These are phyloP conservation scores for Geotrichum macrosporum DNA, from an alignment of 1,139 yeast genomes.

Conservation along the genomic window DNA sequence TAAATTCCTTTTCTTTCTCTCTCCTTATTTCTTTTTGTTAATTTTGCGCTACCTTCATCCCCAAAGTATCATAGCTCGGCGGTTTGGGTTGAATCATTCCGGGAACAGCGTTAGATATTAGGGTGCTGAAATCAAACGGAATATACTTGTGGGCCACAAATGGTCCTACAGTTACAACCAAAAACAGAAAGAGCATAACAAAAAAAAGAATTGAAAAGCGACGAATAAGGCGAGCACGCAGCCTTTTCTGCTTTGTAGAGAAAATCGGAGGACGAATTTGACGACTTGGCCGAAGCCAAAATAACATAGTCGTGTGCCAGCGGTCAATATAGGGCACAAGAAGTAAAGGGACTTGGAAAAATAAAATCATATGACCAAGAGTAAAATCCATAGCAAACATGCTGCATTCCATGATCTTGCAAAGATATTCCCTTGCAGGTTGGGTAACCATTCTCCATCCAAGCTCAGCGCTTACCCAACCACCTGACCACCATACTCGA, in stretches of 20 bases:
- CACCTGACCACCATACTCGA: slow-evolving; percentile 84
- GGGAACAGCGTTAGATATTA: slow-evolving; percentile 20
- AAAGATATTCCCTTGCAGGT: slow-evolving; percentile 62
- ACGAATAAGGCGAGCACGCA: slow-evolving; percentile 40
- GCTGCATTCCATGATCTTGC: slow-evolving; percentile 65
- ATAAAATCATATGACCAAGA: slow-evolving; percentile 59
- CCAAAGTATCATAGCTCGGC: slow-evolving; percentile 18
- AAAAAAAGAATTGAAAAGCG: slow-evolving; percentile 46
- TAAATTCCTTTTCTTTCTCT: not conserved
- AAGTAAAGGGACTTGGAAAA: slow-evolving; percentile 57
- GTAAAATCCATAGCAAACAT: slow-evolving; percentile 68
- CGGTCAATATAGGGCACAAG: slow-evolving; percentile 67
- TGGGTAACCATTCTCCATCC: slow-evolving; percentile 60
- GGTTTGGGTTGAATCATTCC: slow-evolving; percentile 27
- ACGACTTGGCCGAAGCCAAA: slow-evolving; percentile 71
- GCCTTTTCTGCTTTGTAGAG: slow-evolving; percentile 38
- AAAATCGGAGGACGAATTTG: slow-evolving; percentile 47
- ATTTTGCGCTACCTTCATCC: slow-evolving; percentile 16
- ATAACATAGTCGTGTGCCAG: slow-evolving; percentile 73
- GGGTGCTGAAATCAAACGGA: slow-evolving; percentile 12
- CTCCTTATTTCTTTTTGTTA: not conserved
- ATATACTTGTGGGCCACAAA: slow-evolving; percentile 22
- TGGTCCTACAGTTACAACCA: slow-evolving; percentile 30
- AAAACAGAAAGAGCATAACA: slow-evolving; percentile 40
- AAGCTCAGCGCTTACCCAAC: slow-evolving; percentile 59